Conservation (phyloP, 2,329 filamentous ascomycete genomes). For the Calycina herbarum region DNA sequence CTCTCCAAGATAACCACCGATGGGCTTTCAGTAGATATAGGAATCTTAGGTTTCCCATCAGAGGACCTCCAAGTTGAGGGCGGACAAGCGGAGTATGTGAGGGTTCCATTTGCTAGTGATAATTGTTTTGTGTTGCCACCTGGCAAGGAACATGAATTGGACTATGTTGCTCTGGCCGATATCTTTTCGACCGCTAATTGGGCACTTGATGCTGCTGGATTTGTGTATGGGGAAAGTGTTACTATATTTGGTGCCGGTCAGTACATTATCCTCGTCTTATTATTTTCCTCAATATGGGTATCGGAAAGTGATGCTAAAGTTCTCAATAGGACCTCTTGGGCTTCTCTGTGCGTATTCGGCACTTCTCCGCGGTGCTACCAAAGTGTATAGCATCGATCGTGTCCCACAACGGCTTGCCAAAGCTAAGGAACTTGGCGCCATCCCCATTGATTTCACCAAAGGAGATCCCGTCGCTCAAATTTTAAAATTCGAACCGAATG, state of each 20-base stretch:
- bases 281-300: background rate
- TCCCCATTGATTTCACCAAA: conserved; percentile 36
- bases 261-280: background rate
- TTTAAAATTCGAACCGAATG: conserved; percentile 24
- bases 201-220: conserved; percentile 25
- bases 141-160: conserved; percentile 6
- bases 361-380: background rate
- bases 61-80: background rate
- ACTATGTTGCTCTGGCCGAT: conserved; percentile 32
- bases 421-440: conserved; percentile 31
- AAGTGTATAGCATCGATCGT: background rate
- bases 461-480: conserved; percentile 35
- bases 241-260: conserved; percentile 37
- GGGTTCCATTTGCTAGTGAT: background rate
- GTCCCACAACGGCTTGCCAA: background rate
- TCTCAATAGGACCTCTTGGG: background rate
- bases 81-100: conserved; percentile 2
- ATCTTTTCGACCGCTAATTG: conserved; percentile 32
- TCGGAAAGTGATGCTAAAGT: no score
- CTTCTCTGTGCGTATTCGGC: background rate
- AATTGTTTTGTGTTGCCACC: background rate
- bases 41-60: no score
- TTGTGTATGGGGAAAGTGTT: conserved; percentile 31
- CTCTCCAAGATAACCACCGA: no score
- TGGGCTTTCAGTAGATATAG: no score